Evolutionary conservation across 139 green algal species (phyloP).

Genomic region (Zygnema circumcarinatum): DNA sequence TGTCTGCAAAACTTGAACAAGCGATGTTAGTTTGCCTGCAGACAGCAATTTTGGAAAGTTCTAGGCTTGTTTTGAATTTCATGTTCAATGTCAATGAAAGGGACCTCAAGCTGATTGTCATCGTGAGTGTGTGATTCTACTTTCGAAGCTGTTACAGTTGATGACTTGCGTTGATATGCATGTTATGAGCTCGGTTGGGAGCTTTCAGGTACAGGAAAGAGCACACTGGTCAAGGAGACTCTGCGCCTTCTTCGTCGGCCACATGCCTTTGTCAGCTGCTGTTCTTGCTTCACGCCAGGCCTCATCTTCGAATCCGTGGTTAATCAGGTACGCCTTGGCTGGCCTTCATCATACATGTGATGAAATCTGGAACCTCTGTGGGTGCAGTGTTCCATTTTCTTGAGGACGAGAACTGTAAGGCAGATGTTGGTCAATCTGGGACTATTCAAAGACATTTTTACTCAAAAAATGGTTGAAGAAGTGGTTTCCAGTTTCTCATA

Average conservation of each 20-base stretch:
- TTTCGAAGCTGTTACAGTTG: background rate
- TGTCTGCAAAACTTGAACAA: background rate
- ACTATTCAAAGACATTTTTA: too few species aligned
- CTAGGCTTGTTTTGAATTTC: background rate
- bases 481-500: too few species aligned
- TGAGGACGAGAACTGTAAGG: too few species aligned
- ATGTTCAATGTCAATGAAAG: background rate
- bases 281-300: slow-evolving; percentile 8
- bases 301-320: slow-evolving; percentile 28
- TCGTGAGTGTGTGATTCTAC: background rate
- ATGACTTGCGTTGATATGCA: background rate
- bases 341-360: too few species aligned
- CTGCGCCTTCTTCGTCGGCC: slow-evolving; percentile 32
- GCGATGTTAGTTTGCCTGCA: background rate
- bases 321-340: slow-evolving; percentile 24
- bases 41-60: background rate
- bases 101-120: background rate
- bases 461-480: too few species aligned
- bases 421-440: too few species aligned
- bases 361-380: too few species aligned
- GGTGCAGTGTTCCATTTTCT: too few species aligned
- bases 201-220: slow-evolving; percentile 28
- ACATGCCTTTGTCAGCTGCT: slow-evolving; percentile 41
- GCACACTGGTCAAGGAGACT: background rate
- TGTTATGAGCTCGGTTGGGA: background rate